Evolutionary conservation across 106 monocot genomes (phyloP), one percentile per base, ranked within the genome.

Genomic region (Acorus calamus): DNA sequence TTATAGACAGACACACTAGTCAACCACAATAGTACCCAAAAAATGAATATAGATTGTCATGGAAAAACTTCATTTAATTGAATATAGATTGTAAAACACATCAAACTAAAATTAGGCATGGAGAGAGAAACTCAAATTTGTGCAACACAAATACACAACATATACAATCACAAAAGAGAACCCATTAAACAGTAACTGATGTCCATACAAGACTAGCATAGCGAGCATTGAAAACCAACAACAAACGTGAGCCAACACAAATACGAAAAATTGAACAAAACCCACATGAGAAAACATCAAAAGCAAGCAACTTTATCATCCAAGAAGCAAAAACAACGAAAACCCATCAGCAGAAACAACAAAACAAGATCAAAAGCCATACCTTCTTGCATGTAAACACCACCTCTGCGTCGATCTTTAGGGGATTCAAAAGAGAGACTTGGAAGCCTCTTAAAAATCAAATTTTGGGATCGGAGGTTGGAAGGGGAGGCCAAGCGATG

Each of bases 341-440:
- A 41, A 45, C 11, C 44, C 5, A 58, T 51, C 2, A 42, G 52
- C 14, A 42, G 13, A 14, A 69, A 50, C n/a, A 13, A 7, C 2
- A 42, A 61, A 46, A 70, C 46, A 8, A 4, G 43, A 48, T 14
- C 49, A 46, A 53, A 60, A 71, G 53, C 10, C 47, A 41, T 28
- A 77, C 77, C 77, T 61, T 71, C 55, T 14, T 57, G 65, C 54
- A 50, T 66, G 42, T 52, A 64, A 55, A 60, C 66, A 61, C 66
- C 71, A 55, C 53, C 61, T 44, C 58, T 60, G 7, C 55, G 11
- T n/a, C 71, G 52, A 55, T 11, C 61, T 47, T 52, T 71, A 6
- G 49, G 41, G 42, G 54, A 53, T 61, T 66, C 53, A 47, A 28
- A 11, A 47, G 66, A 11, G 41, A 54, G 60, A 65, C 14, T 47